Evolutionary conservation across 2,329 filamentous ascomycete genomes (phyloP).

Genomic region (Botrytis porri): DNA sequence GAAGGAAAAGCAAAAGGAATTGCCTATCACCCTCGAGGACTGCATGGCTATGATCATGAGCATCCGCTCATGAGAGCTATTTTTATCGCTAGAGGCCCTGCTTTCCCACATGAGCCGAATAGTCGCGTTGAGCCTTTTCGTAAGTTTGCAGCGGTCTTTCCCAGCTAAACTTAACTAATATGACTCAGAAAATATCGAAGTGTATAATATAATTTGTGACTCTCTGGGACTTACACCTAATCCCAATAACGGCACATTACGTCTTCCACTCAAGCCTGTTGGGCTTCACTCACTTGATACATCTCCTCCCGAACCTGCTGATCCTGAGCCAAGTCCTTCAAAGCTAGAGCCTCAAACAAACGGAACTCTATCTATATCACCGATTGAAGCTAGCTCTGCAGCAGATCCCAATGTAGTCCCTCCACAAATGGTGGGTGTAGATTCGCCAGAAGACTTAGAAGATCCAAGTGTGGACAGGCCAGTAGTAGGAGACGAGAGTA

Average conservation of each 20-base stretch:
- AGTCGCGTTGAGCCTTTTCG: constrained; percentile 78
- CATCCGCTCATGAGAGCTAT: constrained; percentile 95
- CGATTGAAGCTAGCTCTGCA: constrained; percentile 32
- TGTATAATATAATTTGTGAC: constrained; percentile 94
- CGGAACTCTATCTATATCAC: constrained; percentile 32
- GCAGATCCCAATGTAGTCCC: constrained; percentile 32
- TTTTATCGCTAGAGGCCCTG: constrained; percentile 86
- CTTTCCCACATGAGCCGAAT: constrained; percentile 82
- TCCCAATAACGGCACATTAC: constrained; percentile 84
- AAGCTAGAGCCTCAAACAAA: constrained; percentile 22
- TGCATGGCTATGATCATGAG: constrained; percentile 94
- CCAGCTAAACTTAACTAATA: constrained; percentile 32
- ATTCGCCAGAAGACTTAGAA: constrained; percentile 28
- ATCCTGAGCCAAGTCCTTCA: constrained; percentile 42
- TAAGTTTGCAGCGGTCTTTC: constrained; percentile 47
- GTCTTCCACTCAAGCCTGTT: constrained; percentile 56
- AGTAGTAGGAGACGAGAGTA: constrained; percentile 29
- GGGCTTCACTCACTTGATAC: constrained; percentile 51
- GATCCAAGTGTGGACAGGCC: constrained; percentile 30
- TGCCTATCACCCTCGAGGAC: constrained; percentile 74
- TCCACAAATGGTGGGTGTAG: constrained; percentile 34
- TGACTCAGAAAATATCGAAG: constrained; percentile 77
- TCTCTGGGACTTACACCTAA: constrained; percentile 70
- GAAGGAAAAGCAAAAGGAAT: constrained; percentile 61
- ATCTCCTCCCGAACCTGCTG: constrained; percentile 49